Evolutionary conservation across 2,329 filamentous ascomycete species (phyloP), one percentile per base, ranked within the genome.

Genomic region (Claviceps sp.): DNA sequence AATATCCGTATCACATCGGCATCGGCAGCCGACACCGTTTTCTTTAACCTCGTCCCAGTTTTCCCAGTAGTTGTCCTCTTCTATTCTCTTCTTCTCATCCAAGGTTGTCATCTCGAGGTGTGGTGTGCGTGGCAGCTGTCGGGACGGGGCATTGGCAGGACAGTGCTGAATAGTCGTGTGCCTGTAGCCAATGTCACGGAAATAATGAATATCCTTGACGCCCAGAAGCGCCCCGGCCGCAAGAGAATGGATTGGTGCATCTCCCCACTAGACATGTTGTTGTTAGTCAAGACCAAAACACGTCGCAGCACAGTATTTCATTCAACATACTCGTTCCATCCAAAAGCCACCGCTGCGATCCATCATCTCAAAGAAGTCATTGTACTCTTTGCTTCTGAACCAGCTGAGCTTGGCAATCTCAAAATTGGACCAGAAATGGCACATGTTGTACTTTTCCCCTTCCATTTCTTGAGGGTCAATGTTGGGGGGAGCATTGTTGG

Each of bases 401-500:
- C 89, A 98, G 71, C 88, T 85, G 55, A 98, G 78, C 54, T 84
- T 82, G 14, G 93, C 93, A 71, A 98, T 98, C 70, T 98, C 93
- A 60, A 98, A 98, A 68, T 98, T 98, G 68, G 89, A 95, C 93
- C 93, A 98, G 75, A 96, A 98, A 74, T 98, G 93, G 67, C 93
- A 98, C 93, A 98, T 98, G 72, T 98, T 98, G 76, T 98, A 98
- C 61, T 84, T 87, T 68, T 98, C 93, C 57, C 89, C 88, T 65
- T 97, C 91, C 93, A 98, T 98, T 43, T 84, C 80, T 63, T 97
- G 90, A 0, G 85, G 83, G 63, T 97, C 88, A 52, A 96, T 86
- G 43, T 93, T 82, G 34, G 85, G 82, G n/a, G 88, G 71, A 37
- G 78, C 78, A 56, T 83, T 82, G 51, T 77, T 77, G 40, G 80